A percentile compares a stretch with the other conserved stretches of the same genome.
Conservation (phyloP, 768 basidiomycete species). For the Trametes coccinea region DNA sequence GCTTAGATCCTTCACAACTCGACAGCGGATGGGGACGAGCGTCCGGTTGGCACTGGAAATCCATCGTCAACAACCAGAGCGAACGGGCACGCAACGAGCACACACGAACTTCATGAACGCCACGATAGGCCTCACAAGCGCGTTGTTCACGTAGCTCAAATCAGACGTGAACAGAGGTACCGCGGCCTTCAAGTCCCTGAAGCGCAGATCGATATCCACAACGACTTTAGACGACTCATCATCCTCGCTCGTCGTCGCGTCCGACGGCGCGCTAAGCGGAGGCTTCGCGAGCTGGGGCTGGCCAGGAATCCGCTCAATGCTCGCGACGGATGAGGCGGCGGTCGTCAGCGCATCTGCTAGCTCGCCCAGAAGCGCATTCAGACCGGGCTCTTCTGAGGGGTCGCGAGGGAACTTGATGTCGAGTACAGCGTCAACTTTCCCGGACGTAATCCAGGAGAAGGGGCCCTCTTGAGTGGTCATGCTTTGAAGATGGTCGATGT, state of each 20-base stretch:
- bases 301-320: conserved; percentile 72
- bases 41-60: conserved; percentile 82
- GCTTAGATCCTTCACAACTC: conserved; percentile 75
- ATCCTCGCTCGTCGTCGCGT: conserved; percentile 34
- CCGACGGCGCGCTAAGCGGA: conserved; percentile 71
- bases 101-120: conserved; percentile 92
- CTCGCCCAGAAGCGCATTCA: conserved; percentile 85
- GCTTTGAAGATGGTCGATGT: conserved; percentile 91
- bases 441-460: conserved; percentile 96
- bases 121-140: conserved; percentile 92
- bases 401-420: conserved; percentile 97
- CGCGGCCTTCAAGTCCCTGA: conserved; percentile 92
- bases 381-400: conserved; percentile 62
- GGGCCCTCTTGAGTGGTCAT: conserved; percentile 82
- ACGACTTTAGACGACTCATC: conserved; percentile 50
- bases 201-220: conserved; percentile 92
- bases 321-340: conserved; percentile 49
- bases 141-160: conserved; percentile 89
- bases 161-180: conserved; percentile 91
- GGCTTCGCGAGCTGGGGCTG: conserved; percentile 86
- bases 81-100: neutral
- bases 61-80: conserved; percentile 21
- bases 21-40: conserved; percentile 90
- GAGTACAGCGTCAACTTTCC: conserved; percentile 93
- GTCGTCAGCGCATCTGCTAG: conserved; percentile 87